Percentiles rank a stretch among this genome's conserved stretches.
Conservation (phyloP, 2,329 filamentous ascomycete genomes). For the Apiospora kogelbergensis region DNA sequence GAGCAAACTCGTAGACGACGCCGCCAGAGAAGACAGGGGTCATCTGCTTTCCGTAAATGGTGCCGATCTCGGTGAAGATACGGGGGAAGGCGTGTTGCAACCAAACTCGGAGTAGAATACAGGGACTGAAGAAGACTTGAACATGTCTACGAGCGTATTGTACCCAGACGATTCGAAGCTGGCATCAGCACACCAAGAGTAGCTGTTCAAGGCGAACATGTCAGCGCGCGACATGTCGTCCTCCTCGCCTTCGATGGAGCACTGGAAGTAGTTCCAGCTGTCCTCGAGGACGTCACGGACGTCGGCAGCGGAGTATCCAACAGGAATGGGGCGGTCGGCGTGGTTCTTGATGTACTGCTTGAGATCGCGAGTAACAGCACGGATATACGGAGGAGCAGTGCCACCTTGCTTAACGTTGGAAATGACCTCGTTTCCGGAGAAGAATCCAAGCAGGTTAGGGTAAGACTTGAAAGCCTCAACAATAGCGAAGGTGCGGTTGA, state of each 20-base stretch:
- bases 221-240: constrained; percentile 66
- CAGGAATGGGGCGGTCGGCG: constrained; percentile 66
- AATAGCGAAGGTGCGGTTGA: constrained; percentile 66
- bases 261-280: constrained; percentile 75
- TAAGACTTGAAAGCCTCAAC: constrained; percentile 68
- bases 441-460: constrained; percentile 65
- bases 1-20: constrained; percentile 77
- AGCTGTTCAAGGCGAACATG: constrained; percentile 77
- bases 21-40: constrained; percentile 68
- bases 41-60: constrained; percentile 73
- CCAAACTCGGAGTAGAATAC: constrained; percentile 83
- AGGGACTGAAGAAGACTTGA: constrained; percentile 65
- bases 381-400: constrained; percentile 67
- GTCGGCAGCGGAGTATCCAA: constrained; percentile 80
- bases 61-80: constrained; percentile 71
- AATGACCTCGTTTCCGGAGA: constrained; percentile 35
- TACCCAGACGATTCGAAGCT: constrained; percentile 64
- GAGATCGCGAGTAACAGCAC: constrained; percentile 75
- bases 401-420: constrained; percentile 61
- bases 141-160: constrained; percentile 62
- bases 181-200: constrained; percentile 70
- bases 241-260: constrained; percentile 53
- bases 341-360: constrained; percentile 79
- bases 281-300: constrained; percentile 73
- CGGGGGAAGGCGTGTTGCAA: constrained; percentile 74